Evolutionary conservation across 108 stramenopile genomes (phyloP), one percentile per base, ranked within the genome.

Genomic region (Schizochytrium sp.): DNA sequence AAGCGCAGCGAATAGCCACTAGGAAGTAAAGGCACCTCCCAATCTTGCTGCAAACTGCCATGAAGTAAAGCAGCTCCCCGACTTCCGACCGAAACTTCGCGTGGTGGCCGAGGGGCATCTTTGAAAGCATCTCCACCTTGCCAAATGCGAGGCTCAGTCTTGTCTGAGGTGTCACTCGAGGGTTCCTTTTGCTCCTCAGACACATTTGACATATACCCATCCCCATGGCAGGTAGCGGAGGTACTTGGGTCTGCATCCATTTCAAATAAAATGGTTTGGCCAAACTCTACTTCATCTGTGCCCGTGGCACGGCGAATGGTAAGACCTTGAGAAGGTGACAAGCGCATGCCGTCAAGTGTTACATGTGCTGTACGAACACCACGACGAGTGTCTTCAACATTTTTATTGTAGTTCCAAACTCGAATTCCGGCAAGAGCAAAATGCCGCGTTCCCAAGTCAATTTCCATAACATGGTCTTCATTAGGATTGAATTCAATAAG

Each of bases 251-350:
- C 50, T 5, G 76, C 50, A 38, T 83, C 76, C 47, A 83, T 49
- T 10, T 49, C 47, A 42, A 83, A 83, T 2, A 83, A 53, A n/a
- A 83, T 83, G 12, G 76, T 83, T 40, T 83, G 76, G 45, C 76
- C 76, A 83, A 83, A 83, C 50, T 83, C 76, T 17, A 83, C 76
- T 53, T 83, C 76, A 40, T 83, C 76, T 10, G 76, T 83, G 47
- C 76, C 76, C 15, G 76, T 17, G 3, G 76, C 19, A 5, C 76
- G 47, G 10, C 76, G 76, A 55, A 83, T 38, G 15, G 53, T 49
- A 38, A 83, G 53, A 0, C 76, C 76, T 28, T 49, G 47, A 8
- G 76, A 53, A 1, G 76, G 76, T 38, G 76, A 87, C 38, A 87
- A 38, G 13, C 56, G 7, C 42, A 38, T 7, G n/a, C 87, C 87